A percentile compares a stretch with the other conserved stretches of the same genome.
Evolutionary conservation across 1,284 basidiomycete genomes (phyloP).

Genomic region (Fomes fomentarius): DNA sequence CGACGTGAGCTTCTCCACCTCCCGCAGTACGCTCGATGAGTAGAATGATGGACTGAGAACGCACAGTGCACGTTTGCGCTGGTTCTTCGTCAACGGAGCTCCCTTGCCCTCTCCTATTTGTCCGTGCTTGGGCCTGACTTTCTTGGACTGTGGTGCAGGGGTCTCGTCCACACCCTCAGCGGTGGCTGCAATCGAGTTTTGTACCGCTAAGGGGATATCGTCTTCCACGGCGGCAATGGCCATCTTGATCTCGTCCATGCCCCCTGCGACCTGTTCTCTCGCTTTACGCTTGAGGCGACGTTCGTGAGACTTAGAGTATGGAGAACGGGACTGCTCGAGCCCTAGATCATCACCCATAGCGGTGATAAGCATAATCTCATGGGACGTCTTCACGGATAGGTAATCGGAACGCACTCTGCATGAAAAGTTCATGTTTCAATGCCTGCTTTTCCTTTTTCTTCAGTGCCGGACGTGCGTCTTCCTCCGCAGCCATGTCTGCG

Average conservation of each 20-base stretch:
- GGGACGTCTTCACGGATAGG: background rate
- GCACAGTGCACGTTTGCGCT: slow-evolving; percentile 73
- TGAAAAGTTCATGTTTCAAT: slow-evolving; percentile 66
- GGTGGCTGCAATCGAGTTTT: slow-evolving; percentile 20
- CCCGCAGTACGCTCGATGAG: background rate
- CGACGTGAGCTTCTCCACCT: slow-evolving; percentile 9
- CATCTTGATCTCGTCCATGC: slow-evolving; percentile 59
- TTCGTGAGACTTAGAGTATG: slow-evolving; percentile 77
- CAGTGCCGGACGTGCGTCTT: slow-evolving; percentile 32
- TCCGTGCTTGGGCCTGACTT: slow-evolving; percentile 39
- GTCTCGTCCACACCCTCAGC: slow-evolving; percentile 21
- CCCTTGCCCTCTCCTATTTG: slow-evolving; percentile 75
- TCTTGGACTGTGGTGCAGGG: slow-evolving; percentile 23
- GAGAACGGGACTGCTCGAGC: slow-evolving; percentile 52
- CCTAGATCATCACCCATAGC: slow-evolving; percentile 42
- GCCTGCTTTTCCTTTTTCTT: slow-evolving; percentile 76
- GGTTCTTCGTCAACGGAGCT: slow-evolving; percentile 60
- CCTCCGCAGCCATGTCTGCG: slow-evolving; percentile 32
- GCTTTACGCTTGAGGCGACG: slow-evolving; percentile 74
- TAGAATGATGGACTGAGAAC: slow-evolving; percentile 33
- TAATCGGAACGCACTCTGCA: slow-evolving; percentile 53
- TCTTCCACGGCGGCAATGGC: slow-evolving; percentile 58
- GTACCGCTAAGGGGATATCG: slow-evolving; percentile 29
- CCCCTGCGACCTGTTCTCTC: slow-evolving; percentile 68
- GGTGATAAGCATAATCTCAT: background rate